These are phyloP conservation scores for Asterella californica DNA, from an alignment of 225 moss, liverwort and hornwort species.

Conservation along the genomic window DNA sequence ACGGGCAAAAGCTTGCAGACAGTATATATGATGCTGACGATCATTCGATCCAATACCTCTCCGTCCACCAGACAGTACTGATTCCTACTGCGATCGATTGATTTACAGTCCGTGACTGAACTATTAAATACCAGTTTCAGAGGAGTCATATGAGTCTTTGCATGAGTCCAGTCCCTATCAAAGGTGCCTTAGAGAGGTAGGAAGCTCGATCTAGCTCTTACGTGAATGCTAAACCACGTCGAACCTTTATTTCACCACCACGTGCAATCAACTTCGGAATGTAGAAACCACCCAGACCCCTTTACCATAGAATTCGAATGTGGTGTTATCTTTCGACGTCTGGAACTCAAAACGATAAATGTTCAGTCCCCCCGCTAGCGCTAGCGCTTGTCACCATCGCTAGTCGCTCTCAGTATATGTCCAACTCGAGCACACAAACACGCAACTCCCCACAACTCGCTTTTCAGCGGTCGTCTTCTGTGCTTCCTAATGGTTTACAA, in stretches of 20 bases:
- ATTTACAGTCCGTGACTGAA: not conserved
- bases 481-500: not conserved
- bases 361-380: too few species aligned
- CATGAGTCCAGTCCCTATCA: not conserved
- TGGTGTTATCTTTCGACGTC: too few species aligned
- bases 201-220: too few species aligned
- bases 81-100: not conserved
- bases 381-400: not conserved
- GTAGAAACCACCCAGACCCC: too few species aligned
- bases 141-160: not conserved
- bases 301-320: too few species aligned
- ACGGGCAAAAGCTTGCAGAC: too few species aligned
- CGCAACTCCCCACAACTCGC: not conserved
- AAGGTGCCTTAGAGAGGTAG: not conserved
- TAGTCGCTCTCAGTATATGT: not conserved
- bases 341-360: too few species aligned
- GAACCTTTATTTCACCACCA: too few species aligned
- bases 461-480: not conserved
- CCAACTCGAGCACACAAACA: not conserved
- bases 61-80: not conserved
- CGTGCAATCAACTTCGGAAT: too few species aligned
- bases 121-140: not conserved
- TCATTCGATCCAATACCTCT: not conserved
- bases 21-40: too few species aligned
- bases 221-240: too few species aligned